Percentiles rank a stretch among this genome's conserved stretches.
Conservation (phyloP, 129 eudicot genomes). For the Arctium minus region DNA sequence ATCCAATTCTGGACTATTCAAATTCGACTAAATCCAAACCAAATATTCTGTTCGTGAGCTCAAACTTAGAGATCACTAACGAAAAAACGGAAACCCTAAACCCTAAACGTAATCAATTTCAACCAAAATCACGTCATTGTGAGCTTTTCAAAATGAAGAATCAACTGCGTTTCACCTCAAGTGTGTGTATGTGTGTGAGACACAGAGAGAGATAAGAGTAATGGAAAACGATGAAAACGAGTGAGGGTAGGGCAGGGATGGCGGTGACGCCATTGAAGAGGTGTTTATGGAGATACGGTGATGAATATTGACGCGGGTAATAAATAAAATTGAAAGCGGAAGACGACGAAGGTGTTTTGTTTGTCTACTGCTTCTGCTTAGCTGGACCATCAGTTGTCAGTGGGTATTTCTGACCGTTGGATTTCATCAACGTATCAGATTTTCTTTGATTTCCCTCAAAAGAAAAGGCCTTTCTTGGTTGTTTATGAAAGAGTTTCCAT, state of each 20-base stretch:
- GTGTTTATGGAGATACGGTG: constrained; percentile 10
- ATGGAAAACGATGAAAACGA: not conserved
- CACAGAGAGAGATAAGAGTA: not conserved
- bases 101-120: constrained; percentile 14
- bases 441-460: not conserved
- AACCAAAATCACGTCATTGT: constrained; percentile 5
- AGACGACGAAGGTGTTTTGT: constrained; percentile 23
- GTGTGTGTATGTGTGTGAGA: constrained; percentile 7
- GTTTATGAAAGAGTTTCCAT: constrained; percentile 24
- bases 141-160: not conserved
- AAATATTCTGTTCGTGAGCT: not conserved
- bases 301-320: constrained; percentile 36
- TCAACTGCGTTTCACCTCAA: constrained; percentile 7
- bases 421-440: not conserved
- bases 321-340: constrained; percentile 31
- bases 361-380: constrained; percentile 5
- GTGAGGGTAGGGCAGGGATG: not conserved
- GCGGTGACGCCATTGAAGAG: constrained; percentile 21
- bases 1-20: not conserved
- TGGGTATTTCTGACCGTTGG: constrained; percentile 25
- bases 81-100: not conserved
- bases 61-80: not conserved
- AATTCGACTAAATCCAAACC: not conserved
- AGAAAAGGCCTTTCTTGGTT: constrained; percentile 30
- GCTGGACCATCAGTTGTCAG: constrained; percentile 35